Percentiles rank a stretch among this genome's conserved stretches.
Evolutionary conservation across 768 basidiomycete genomes (phyloP).

Genomic region (Sutorius australiensis): DNA sequence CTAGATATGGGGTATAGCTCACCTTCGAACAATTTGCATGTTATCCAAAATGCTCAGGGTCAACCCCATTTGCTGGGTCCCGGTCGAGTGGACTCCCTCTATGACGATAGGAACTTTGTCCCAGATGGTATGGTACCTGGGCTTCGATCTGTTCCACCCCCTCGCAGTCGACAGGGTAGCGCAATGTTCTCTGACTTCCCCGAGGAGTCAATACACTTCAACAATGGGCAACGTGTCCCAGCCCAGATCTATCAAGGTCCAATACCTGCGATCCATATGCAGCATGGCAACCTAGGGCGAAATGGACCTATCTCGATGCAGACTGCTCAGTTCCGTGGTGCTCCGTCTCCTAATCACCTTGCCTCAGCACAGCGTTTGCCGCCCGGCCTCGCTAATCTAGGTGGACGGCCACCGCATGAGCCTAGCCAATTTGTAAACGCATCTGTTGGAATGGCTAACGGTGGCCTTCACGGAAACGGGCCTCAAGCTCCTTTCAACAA

Average conservation of each 20-base stretch:
- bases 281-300: slow-evolving; percentile 48
- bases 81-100: slow-evolving; percentile 59
- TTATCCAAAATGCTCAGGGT: slow-evolving; percentile 41
- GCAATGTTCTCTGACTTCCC: slow-evolving; percentile 54
- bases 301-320: slow-evolving; percentile 55
- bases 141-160: slow-evolving; percentile 61
- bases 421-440: slow-evolving; percentile 54
- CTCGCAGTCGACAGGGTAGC: slow-evolving; percentile 55
- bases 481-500: slow-evolving; percentile 53
- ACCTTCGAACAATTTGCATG: slow-evolving; percentile 32
- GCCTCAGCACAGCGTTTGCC: slow-evolving; percentile 61
- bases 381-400: slow-evolving; percentile 77
- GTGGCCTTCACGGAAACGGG: slow-evolving; percentile 44
- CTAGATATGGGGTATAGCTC: slow-evolving; percentile 26
- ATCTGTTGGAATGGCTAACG: slow-evolving; percentile 44
- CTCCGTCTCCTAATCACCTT: slow-evolving; percentile 57
- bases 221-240: slow-evolving; percentile 51
- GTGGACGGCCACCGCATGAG: slow-evolving; percentile 78
- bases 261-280: slow-evolving; percentile 46
- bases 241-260: slow-evolving; percentile 57
- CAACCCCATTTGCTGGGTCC: slow-evolving; percentile 38
- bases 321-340: slow-evolving; percentile 63
- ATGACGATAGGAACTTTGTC: slow-evolving; percentile 75
- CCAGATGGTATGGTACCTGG: slow-evolving; percentile 87
- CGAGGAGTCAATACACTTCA: slow-evolving; percentile 64